A percentile compares a stretch with the other conserved stretches of the same genome.
Evolutionary conservation across 192 early-diverging fungal genomes (phyloP).

Genomic region (Piromyces finnis): DNA sequence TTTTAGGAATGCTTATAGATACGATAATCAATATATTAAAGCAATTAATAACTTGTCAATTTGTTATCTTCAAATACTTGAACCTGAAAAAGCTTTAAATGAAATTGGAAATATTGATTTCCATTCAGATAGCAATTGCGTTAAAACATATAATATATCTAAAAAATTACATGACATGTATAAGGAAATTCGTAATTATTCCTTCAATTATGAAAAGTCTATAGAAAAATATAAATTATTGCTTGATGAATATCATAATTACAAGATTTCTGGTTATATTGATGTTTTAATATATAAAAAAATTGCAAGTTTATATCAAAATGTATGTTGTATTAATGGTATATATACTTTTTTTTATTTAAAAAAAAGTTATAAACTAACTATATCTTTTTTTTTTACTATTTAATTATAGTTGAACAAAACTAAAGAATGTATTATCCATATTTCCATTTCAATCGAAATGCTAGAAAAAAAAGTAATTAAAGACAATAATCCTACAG

Average conservation of each 20-base stretch:
- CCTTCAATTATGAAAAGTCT: neutral
- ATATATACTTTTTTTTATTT: too few relatives aligned
- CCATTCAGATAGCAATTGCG: too few relatives aligned
- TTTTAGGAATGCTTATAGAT: neutral
- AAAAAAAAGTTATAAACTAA: neutral
- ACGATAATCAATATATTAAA: neutral
- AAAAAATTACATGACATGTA: neutral
- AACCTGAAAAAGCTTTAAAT: neutral
- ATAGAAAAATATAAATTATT: neutral
- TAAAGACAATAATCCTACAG: neutral
- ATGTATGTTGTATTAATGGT: too few relatives aligned
- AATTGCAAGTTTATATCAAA: neutral
- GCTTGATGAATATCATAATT: neutral
- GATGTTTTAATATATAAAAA: neutral
- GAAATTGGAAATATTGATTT: neutral
- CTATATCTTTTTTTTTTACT: neutral
- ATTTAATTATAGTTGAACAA: neutral
- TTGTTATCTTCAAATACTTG: neutral
- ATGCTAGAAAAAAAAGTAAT: neutral
- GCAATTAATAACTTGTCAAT: neutral
- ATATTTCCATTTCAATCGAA: neutral
- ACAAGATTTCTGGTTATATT: neutral
- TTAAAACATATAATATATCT: too few relatives aligned
- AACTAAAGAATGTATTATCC: neutral
- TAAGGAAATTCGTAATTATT: neutral